Evolutionary conservation across 2,329 filamentous ascomycete genomes (phyloP), one percentile per base, ranked within the genome.

Genomic region (Cercospora sp.): DNA sequence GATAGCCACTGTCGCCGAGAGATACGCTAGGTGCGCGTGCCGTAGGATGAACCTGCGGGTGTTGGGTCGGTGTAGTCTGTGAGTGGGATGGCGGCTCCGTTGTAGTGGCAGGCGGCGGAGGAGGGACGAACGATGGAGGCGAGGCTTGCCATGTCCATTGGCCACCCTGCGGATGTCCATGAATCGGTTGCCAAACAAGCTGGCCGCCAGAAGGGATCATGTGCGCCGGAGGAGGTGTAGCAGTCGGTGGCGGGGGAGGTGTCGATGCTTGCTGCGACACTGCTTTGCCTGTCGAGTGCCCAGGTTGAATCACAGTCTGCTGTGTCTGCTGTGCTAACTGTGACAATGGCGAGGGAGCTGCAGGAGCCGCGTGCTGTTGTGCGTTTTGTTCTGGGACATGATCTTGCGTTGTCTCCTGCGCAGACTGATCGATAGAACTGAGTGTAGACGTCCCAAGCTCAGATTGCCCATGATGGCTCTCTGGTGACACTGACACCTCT

Each of bases 1-100:
- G 66, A 45, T 75, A 75, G 28, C 69, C 69, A 57, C 30, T 71
- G 45, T 66, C 66, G 45, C 57, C n/a, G 37, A 66, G 28, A 43
- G 51, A 64, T 10, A 32, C n/a, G 26, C 34, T 58, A 16, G 62
- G 21, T 9, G 53, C 10, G 12, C 30, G n/a, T 58, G 53, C 53
- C 13, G 30, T 9, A 30, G 26, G 12, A 28, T 4, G 4, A 58
- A 5, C 8, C 9, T 30, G 26, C 2, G 26, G 53, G 12, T 26
- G 8, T 8, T 58, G 16, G 7, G 26, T 16, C n/a, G 21, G 26
- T 5, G 26, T 34, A 13, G n/a, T 21, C n/a, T 58, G 53, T 30
- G 53, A 16, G 26, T 58, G 26, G 13, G 53, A 21, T n/a, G 26
- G 28, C 9, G 28, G 8, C 26, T 32, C 30, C 53, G 9, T 30